Base-by-base conservation (phyloP, 2,329 filamentous ascomycete genomes). In the Penicillium sp. region DNA sequence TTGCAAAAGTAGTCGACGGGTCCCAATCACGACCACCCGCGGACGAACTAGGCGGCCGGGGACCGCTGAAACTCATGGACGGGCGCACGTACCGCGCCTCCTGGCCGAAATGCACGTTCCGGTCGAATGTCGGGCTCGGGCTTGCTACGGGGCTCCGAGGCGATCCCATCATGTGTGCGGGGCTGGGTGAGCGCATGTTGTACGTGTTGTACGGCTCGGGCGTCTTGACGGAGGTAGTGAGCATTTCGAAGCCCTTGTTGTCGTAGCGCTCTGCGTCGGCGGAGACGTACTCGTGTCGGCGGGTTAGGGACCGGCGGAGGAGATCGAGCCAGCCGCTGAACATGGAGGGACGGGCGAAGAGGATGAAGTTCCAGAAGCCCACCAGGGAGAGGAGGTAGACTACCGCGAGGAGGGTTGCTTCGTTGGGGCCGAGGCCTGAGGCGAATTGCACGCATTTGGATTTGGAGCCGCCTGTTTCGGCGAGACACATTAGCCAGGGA, bases 271-370 rank as follows among this genome's bases (percentile, higher is more conserved):
- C 81, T 43, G 92, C 91, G 69, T 97, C 93, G 42, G 89, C 87
- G 34, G 91, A 95, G 60, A 96, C 89, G 66, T 97, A 97, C 72
- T 97, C 93, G 65, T 88, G 85, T 55, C 77, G 74, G 31, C 69
- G 72, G 19, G 76, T 73, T 56, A 85, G 75, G 45, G 78, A 68
- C 33, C 74, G 71, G 51, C 72, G 77, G 61, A 87, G 72, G 37
- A 92, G 75, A 23, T 95, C 87, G 37, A 79, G 63, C 94, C 94
- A 99, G 58, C 89, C 94, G 3, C 80, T 83, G 51, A 95, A 79
- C 87, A 97, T 95, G n/a, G 89, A 88, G 71, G 84, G 86, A 48
- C 92, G 88, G 33, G 89, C 88, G 28, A 97, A 84, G 54, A 97
- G 84, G 51, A 96, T 74, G 53, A 95, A 82, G 46, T 89, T 85